Evolutionary conservation across 306 rosid genomes (phyloP).

Genomic region (Quercus agrifolia): DNA sequence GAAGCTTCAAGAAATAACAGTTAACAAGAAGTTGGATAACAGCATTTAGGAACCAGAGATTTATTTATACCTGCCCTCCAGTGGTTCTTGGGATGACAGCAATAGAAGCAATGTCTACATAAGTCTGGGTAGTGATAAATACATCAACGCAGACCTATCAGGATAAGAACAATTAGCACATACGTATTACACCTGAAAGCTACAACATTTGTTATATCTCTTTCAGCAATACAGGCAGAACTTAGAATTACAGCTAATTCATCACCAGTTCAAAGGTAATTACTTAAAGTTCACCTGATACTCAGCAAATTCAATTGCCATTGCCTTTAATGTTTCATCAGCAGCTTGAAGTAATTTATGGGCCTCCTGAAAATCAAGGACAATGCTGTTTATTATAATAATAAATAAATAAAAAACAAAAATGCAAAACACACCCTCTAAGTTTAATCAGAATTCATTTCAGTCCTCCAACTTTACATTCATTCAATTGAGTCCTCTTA

Average conservation of each 20-base stretch:
- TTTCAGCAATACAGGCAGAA: no score
- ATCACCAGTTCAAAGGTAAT: constrained; percentile 13
- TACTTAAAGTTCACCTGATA: constrained; percentile 57
- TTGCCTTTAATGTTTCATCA: constrained; percentile 75
- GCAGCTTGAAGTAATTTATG: constrained; percentile 92
- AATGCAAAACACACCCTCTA: no score
- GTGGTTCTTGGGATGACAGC: constrained; percentile 89
- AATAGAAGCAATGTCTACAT: constrained; percentile 85
- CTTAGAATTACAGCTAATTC: background rate
- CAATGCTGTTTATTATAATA: background rate
- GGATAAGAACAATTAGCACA: constrained; percentile 18
- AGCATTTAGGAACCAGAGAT: background rate
- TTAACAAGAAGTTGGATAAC: no score
- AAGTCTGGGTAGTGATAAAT: constrained; percentile 85
- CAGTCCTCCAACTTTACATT: no score
- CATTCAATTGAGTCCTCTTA: no score
- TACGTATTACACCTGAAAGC: constrained; percentile 7
- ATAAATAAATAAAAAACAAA: background rate
- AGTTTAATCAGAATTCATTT: no score
- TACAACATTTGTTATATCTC: background rate
- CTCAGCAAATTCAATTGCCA: constrained; percentile 95
- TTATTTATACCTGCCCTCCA: constrained; percentile 87
- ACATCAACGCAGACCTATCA: constrained; percentile 89
- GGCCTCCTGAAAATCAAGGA: constrained; percentile 66
- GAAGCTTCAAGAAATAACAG: no score